Percentiles rank a stretch among this genome's conserved stretches.
These are phyloP conservation scores for Diversispora eburnea DNA, from an alignment of 192 early-diverging fungal genomes.

Conservation along the genomic window DNA sequence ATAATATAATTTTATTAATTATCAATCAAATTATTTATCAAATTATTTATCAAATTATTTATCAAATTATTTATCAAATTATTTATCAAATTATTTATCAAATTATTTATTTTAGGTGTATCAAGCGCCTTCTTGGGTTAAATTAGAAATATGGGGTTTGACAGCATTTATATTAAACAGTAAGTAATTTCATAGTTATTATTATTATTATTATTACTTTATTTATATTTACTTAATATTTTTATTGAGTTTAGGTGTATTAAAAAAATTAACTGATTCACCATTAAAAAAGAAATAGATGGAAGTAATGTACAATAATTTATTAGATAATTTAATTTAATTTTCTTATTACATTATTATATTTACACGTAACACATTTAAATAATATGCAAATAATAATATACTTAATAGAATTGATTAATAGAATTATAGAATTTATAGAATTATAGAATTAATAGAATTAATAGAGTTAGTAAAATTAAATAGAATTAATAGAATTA, in stretches of 20 bases:
- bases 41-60: not conserved
- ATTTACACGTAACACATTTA: no score
- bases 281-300: no score
- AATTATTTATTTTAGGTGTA: constrained; percentile 10
- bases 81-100: not conserved
- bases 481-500: not conserved
- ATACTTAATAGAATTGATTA: no score
- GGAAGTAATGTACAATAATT: no score
- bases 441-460: not conserved
- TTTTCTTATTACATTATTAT: no score
- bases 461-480: not conserved
- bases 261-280: no score
- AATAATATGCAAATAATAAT: no score
- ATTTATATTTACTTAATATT: not conserved
- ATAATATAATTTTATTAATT: no score
- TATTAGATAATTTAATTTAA: no score
- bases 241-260: not conserved
- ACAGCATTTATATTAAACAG: constrained; percentile 76
- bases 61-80: not conserved
- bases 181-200: constrained; percentile 16
- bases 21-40: not conserved
- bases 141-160: constrained; percentile 66
- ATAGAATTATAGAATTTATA: not conserved
- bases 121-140: not conserved
- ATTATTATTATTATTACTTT: not conserved